A percentile compares a stretch with the other conserved stretches of the same genome.
Evolutionary conservation across 441 rosid species (phyloP).

Genomic region (Theobroma grandiflorum): DNA sequence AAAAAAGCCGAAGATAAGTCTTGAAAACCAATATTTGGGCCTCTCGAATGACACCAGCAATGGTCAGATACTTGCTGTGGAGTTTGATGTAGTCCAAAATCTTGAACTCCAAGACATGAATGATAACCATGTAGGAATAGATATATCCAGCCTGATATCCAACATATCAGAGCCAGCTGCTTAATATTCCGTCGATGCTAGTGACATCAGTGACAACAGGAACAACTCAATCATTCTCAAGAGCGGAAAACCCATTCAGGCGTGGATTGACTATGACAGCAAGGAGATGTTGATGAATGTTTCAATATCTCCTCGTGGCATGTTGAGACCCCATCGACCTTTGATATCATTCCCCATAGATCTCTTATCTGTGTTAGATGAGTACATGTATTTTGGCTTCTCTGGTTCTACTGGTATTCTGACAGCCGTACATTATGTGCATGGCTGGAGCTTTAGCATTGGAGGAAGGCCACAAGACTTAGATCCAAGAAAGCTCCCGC

Average conservation of each 20-base stretch:
- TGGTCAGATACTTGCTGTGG: conserved; percentile 40
- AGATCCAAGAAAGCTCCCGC: conserved; percentile 34
- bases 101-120: conserved; percentile 37
- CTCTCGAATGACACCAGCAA: conserved; percentile 35
- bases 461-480: conserved; percentile 33
- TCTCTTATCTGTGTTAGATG: conserved; percentile 31
- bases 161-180: conserved; percentile 34
- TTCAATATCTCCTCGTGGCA: conserved; percentile 32
- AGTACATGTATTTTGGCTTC: conserved; percentile 50
- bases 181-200: conserved; percentile 26
- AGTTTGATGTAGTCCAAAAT: conserved; percentile 35
- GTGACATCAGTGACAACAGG: neutral
- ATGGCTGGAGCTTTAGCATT: conserved; percentile 44
- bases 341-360: conserved; percentile 39
- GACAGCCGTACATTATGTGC: conserved; percentile 30
- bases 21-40: conserved; percentile 36
- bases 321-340: conserved; percentile 39
- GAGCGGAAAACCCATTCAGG: conserved; percentile 35
- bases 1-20: conserved; percentile 5
- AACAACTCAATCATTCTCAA: conserved; percentile 26
- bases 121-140: conserved; percentile 52
- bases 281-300: conserved; percentile 33
- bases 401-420: conserved; percentile 40
- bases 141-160: conserved; percentile 41
- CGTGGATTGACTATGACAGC: conserved; percentile 47